Evolutionary conservation across 306 rosid species (phyloP).

Genomic region (Malus domestica): DNA sequence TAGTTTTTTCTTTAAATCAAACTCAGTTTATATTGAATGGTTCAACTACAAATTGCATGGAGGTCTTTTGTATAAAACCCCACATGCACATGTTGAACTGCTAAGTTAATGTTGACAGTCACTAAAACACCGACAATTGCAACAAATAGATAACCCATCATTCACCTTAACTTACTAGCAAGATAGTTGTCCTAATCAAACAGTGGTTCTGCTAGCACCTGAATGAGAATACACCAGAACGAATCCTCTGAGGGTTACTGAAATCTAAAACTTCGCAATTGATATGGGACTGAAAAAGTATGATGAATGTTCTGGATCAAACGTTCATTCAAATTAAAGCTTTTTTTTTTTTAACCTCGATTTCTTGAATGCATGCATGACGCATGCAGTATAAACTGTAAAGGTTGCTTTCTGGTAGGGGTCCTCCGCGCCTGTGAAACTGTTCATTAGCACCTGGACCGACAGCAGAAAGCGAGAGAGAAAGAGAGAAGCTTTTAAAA

Average conservation of each 20-base stretch:
- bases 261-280: neutral
- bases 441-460: constrained; percentile 18
- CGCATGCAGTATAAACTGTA: neutral
- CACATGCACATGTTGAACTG: too few species aligned
- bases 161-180: neutral
- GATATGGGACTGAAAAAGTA: neutral
- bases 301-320: neutral
- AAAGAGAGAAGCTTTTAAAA: neutral
- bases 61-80: neutral
- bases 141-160: neutral
- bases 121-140: neutral
- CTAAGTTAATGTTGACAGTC: neutral
- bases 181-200: neutral
- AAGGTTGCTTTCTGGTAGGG: constrained; percentile 17
- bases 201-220: neutral
- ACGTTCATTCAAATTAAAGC: neutral
- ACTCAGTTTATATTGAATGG: neutral
- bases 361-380: constrained; percentile 9
- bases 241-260: neutral
- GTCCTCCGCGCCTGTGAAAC: neutral
- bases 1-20: neutral
- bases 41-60: neutral
- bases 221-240: neutral
- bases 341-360: neutral
- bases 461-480: neutral